Conservation (phyloP, 495 filamentous ascomycete genomes). For the Neurospora sp. region DNA sequence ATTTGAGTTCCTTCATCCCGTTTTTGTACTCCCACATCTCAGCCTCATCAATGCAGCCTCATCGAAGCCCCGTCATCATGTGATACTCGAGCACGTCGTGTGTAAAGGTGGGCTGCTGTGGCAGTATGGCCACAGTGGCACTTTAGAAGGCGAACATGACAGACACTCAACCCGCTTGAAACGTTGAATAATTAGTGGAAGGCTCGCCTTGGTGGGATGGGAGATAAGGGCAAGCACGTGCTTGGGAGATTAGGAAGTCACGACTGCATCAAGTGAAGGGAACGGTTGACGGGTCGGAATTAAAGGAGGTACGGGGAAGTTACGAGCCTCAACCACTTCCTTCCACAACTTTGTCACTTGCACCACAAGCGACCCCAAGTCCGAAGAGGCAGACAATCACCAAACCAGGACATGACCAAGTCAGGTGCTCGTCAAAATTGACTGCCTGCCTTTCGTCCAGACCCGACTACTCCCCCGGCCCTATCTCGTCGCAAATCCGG, state of each 20-base stretch:
- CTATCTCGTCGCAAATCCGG: not conserved
- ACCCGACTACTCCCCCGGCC: not conserved
- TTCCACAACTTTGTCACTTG: not conserved
- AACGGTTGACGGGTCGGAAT: not conserved
- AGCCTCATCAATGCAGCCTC: not conserved
- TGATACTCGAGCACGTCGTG: not conserved
- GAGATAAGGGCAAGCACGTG: not conserved
- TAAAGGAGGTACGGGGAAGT: not conserved
- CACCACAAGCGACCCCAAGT: not conserved
- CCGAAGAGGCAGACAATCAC: not conserved
- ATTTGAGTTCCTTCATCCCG: not conserved
- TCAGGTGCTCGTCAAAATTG: not conserved
- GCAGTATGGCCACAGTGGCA: not conserved
- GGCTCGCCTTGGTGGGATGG: not conserved
- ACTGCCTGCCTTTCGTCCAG: not conserved
- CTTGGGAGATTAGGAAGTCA: not conserved
- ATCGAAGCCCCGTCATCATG: not conserved
- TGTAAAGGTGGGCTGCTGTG: not conserved
- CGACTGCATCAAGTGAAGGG: not conserved
- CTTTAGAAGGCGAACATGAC: not conserved
- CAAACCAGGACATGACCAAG: not conserved
- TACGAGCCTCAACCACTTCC: not conserved
- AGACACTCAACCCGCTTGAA: not conserved
- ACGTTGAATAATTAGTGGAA: not conserved
- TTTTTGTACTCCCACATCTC: not conserved